Percentiles rank a stretch among this genome's conserved stretches.
Conservation (phyloP, 2,329 filamentous ascomycete genomes). For the Alternaria brassicicola region DNA sequence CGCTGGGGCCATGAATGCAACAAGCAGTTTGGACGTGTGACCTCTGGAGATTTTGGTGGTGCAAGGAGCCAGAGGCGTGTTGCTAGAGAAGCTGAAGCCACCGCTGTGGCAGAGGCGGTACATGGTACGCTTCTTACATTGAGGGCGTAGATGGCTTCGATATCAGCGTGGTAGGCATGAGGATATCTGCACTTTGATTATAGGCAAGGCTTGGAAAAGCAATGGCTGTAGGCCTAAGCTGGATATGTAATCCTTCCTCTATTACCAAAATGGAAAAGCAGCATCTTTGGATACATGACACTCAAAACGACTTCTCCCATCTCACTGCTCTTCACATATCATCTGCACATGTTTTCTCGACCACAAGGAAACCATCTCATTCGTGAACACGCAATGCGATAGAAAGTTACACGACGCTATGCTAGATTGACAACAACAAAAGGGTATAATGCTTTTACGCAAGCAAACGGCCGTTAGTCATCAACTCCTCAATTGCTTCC, state of each 20-base stretch:
- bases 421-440: not conserved
- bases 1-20: not conserved
- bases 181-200: not conserved
- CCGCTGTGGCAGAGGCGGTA: not conserved
- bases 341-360: not conserved
- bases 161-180: not conserved
- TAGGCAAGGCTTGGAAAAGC: not conserved
- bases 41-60: not conserved
- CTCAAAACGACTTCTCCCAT: not conserved
- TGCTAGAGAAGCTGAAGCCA: not conserved
- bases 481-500: not conserved
- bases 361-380: not conserved
- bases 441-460: constrained; percentile 13
- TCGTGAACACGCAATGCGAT: not conserved
- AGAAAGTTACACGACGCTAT: not conserved
- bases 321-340: not conserved
- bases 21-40: not conserved
- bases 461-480: not conserved
- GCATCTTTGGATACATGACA: not conserved
- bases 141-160: not conserved
- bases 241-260: not conserved
- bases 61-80: not conserved
- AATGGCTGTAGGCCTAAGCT: not conserved
- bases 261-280: not conserved
- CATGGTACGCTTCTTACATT: not conserved